Evolutionary conservation across 176 grass and related monocot genomes (phyloP).

Genomic region (Elaeis guineensis): DNA sequence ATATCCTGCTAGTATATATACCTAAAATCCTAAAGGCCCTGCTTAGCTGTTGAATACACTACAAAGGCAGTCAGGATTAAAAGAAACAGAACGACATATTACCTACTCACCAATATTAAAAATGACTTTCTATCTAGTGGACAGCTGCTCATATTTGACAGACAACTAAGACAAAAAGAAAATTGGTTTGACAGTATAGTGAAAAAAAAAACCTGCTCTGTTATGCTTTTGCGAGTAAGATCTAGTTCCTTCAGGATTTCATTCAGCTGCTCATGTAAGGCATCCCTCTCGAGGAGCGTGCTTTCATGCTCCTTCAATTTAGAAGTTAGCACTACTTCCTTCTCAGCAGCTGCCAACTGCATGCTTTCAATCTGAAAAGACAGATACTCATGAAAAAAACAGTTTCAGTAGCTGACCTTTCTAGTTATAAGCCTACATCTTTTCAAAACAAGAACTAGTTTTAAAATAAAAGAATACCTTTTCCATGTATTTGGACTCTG

Average conservation of each 20-base stretch:
- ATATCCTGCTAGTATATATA: too few relatives aligned
- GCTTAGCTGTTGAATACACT: too few relatives aligned
- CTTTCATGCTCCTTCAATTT: conserved; percentile 54
- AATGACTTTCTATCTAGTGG: too few relatives aligned
- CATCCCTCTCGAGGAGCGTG: conserved; percentile 47
- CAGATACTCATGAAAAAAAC: too few relatives aligned
- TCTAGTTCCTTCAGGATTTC: conserved; percentile 65
- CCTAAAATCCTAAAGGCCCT: too few relatives aligned
- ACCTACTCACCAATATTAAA: too few relatives aligned
- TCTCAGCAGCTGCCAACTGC: conserved; percentile 68
- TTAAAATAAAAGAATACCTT: conserved; percentile 39
- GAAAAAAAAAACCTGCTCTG: conserved; percentile 61
- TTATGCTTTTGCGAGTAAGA: conserved; percentile 60
- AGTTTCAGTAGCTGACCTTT: too few relatives aligned
- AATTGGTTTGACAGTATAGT: not conserved
- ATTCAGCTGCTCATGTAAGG: conserved; percentile 46
- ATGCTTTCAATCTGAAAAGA: conserved; percentile 65
- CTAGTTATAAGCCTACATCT: too few relatives aligned
- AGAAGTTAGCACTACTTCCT: conserved; percentile 42
- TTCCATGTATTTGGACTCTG: conserved; percentile 75
- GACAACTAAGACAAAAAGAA: not conserved
- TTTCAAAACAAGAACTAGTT: too few relatives aligned
- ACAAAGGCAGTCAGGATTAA: too few relatives aligned
- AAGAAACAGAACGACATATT: too few relatives aligned
- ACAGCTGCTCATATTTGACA: too few relatives aligned